phyloP scores from a whole-genome alignment of 2,329 filamentous ascomycete genomes.

The Talaromyces sp. region DNA sequence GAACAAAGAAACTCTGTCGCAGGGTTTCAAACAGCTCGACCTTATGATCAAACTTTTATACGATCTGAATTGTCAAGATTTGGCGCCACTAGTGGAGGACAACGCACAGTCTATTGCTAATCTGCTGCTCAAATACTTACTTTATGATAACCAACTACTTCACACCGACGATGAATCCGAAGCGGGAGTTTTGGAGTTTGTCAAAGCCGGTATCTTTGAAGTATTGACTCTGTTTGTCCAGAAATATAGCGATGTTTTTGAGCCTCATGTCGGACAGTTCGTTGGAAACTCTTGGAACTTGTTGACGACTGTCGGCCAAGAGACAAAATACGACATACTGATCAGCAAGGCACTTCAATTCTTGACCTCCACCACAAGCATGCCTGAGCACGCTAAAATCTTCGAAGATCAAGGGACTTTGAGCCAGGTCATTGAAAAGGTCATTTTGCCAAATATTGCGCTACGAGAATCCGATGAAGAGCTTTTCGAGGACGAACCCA shows the following conservation, averaged over 20 bases:
- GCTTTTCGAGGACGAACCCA: slow-evolving; percentile 96
- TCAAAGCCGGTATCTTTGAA: slow-evolving; percentile 92
- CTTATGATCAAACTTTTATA: slow-evolving; percentile 89
- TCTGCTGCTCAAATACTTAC: slow-evolving; percentile 87
- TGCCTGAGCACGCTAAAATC: slow-evolving; percentile 70
- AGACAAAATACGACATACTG: slow-evolving; percentile 90
- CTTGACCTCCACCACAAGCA: slow-evolving; percentile 80
- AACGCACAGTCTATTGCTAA: slow-evolving; percentile 72
- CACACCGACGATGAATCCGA: slow-evolving; percentile 87
- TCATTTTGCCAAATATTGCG: slow-evolving; percentile 88
- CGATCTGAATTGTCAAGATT: slow-evolving; percentile 95
- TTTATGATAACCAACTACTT: slow-evolving; percentile 79
- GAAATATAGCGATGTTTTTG: slow-evolving; percentile 95
- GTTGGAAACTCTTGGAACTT: slow-evolving; percentile 88
- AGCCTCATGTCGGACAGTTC: slow-evolving; percentile 73
- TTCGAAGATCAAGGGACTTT: slow-evolving; percentile 82
- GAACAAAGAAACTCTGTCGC: slow-evolving; percentile 70
- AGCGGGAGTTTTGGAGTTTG: slow-evolving; percentile 75
- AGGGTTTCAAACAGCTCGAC: slow-evolving; percentile 80
- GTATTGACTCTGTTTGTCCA: slow-evolving; percentile 83
- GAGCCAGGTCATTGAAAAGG: slow-evolving; percentile 88
- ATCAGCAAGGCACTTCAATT: slow-evolving; percentile 95
- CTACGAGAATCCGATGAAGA: slow-evolving; percentile 91
- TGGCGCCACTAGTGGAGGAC: slow-evolving; percentile 91
- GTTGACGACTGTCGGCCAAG: slow-evolving; percentile 76